Base-by-base conservation (phyloP, 176 grass and related monocot species). In the Zoysia pacifica region DNA sequence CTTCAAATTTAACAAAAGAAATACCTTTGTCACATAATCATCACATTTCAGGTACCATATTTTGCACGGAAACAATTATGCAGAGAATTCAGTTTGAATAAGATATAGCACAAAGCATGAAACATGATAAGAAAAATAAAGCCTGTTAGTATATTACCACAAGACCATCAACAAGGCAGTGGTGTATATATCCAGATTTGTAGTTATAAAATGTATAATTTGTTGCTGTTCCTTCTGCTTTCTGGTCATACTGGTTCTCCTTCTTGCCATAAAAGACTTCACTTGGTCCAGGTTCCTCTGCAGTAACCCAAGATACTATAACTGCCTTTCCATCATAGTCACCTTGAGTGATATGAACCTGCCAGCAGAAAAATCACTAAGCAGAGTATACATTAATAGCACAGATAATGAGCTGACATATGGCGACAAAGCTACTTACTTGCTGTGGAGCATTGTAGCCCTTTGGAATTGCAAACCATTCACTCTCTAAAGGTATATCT, bases 311-410 rank as follows among this genome's bases (percentile, higher is more conserved):
- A 36, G 95, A 93, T 71, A 98, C 39, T 83, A 93, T 91, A 65
- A 91, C 88, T 59, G 95, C 90, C 75, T 91, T 94, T 89, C 95
- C 95, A 66, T 94, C 92, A 80, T 98, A 98, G 70, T 98, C 95
- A 35, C 95, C 95, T 84, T 98, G 95, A 48, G 90, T 98, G 59
- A 98, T 87, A 91, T 95, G 96, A 71, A 98, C 96, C 96, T 98
- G 73, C 49, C 28, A 73, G 62, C 54, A 56, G 20, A 69, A 64
- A 46, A 65, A 87, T 28, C 39, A 70, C 7, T 75, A 53, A 65
- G 42, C 1, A 81, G 51, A 62, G 43, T 10, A 54, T 14, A 68
- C 38, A 35, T 53, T 1, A 0, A 53, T 54, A 11, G 19, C 36
- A 89, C 10, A 16, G 45, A 11, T 48, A 62, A 62, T 70, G 16